phyloP scores from a whole-genome alignment of 2,329 filamentous ascomycete genomes.

The Ambrosiella xylebori region DNA sequence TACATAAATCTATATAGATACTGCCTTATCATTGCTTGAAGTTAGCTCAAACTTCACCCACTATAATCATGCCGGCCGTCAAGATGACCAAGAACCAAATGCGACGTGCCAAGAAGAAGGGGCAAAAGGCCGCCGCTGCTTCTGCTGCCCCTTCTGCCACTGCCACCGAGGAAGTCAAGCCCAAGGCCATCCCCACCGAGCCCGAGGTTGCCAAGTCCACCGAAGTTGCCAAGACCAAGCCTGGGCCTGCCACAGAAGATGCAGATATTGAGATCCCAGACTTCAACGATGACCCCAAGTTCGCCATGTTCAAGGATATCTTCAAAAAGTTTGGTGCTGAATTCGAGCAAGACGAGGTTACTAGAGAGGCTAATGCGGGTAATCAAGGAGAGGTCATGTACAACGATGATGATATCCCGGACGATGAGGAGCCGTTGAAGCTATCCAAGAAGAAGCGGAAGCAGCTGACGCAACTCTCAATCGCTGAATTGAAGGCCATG shows the following conservation, averaged over 20 bases:
- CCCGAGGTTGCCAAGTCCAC: slow-evolving; percentile 11
- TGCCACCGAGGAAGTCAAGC: neutral
- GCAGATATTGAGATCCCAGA: slow-evolving; percentile 23
- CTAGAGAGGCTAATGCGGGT: slow-evolving; percentile 46
- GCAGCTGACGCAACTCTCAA: slow-evolving; percentile 75
- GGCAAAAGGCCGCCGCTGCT: slow-evolving; percentile 49
- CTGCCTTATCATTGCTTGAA: neutral
- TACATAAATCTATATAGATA: neutral
- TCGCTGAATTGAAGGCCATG: slow-evolving; percentile 86
- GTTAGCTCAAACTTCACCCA: neutral
- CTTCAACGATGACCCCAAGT: slow-evolving; percentile 52
- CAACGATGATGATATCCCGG: slow-evolving; percentile 70
- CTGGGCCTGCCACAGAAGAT: neutral
- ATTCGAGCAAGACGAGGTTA: slow-evolving; percentile 43
- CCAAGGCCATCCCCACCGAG: slow-evolving; percentile 4
- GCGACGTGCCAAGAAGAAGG: slow-evolving; percentile 86
- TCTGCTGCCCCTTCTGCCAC: neutral
- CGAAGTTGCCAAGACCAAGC: slow-evolving; percentile 3
- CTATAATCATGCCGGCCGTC: slow-evolving; percentile 37
- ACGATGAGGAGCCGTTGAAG: slow-evolving; percentile 49
- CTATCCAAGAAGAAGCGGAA: slow-evolving; percentile 93
- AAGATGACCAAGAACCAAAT: slow-evolving; percentile 92
- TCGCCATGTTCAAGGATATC: slow-evolving; percentile 67
- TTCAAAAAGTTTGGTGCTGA: slow-evolving; percentile 61
- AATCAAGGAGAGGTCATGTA: slow-evolving; percentile 78